Evolutionary conservation across 108 stramenopile species (phyloP).

Genomic region (Nannochloropsis oceanica): DNA sequence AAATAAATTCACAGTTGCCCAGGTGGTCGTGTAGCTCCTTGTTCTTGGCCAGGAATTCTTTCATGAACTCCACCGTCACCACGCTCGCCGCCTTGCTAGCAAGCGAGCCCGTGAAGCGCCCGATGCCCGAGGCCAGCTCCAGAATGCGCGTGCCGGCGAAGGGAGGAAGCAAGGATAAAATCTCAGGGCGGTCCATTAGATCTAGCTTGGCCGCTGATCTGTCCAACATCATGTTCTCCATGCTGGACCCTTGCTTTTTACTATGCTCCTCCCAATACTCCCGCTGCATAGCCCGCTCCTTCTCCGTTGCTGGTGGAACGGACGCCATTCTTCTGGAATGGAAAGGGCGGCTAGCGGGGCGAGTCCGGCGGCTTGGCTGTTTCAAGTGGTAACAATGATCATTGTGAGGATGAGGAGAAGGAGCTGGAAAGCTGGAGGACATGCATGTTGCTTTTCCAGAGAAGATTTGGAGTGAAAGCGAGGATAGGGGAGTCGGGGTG

Average conservation of each 20-base stretch:
- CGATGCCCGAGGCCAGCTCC: neutral
- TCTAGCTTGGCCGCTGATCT: neutral
- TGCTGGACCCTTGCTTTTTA: neutral
- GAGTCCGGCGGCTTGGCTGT: too few species aligned
- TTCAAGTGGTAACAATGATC: too few species aligned
- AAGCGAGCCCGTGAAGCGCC: neutral
- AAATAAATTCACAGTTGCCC: neutral
- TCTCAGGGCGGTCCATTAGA: neutral
- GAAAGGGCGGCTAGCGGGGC: too few species aligned
- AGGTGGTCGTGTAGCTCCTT: neutral
- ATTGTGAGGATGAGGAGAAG: too few species aligned
- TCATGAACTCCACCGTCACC: neutral
- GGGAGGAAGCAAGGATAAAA: neutral
- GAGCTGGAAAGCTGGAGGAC: too few species aligned
- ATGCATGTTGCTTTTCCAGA: too few species aligned
- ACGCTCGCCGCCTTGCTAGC: neutral
- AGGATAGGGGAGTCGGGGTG: too few species aligned
- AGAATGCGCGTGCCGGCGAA: neutral
- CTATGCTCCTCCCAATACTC: neutral
- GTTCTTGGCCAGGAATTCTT: neutral
- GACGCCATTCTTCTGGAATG: neutral
- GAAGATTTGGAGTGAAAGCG: too few species aligned
- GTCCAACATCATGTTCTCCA: neutral
- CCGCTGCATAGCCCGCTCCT: neutral
- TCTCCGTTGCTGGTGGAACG: neutral